A percentile compares a stretch with the other conserved stretches of the same genome.
phyloP scores from a whole-genome alignment of 2,329 filamentous ascomycete species.

The Botrytis sinoallii region DNA sequence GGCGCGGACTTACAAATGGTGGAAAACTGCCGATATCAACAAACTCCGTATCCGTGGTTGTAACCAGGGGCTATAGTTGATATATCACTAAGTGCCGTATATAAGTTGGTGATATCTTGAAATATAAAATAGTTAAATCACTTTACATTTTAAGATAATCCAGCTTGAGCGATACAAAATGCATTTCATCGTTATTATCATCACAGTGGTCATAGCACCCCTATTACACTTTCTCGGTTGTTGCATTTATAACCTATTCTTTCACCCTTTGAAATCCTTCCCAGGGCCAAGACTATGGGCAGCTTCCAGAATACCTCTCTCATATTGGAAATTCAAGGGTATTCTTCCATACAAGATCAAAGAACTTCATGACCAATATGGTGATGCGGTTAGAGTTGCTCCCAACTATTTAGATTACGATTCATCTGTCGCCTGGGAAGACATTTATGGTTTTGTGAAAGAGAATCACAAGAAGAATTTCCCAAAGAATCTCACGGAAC shows the following conservation, averaged over 20 bases:
- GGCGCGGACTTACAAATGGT: neutral
- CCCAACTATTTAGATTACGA: constrained; percentile 22
- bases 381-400: constrained; percentile 23
- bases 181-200: neutral
- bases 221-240: neutral
- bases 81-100: neutral
- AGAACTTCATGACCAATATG: constrained; percentile 24
- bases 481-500: neutral
- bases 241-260: constrained; percentile 22
- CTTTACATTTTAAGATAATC: neutral
- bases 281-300: constrained; percentile 21
- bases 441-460: constrained; percentile 19
- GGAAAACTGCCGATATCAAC: neutral
- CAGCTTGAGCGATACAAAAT: neutral
- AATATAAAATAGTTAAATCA: too few species aligned
- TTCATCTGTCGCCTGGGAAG: constrained; percentile 20
- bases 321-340: constrained; percentile 8
- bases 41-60: neutral
- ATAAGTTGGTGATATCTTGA: neutral
- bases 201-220: neutral
- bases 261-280: constrained; percentile 23
- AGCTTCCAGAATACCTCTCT: constrained; percentile 13
- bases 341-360: constrained; percentile 4
- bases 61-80: neutral
- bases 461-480: constrained; percentile 1